Conservation (phyloP, 1,284 basidiomycete species). For the Phlebopus sp. region DNA sequence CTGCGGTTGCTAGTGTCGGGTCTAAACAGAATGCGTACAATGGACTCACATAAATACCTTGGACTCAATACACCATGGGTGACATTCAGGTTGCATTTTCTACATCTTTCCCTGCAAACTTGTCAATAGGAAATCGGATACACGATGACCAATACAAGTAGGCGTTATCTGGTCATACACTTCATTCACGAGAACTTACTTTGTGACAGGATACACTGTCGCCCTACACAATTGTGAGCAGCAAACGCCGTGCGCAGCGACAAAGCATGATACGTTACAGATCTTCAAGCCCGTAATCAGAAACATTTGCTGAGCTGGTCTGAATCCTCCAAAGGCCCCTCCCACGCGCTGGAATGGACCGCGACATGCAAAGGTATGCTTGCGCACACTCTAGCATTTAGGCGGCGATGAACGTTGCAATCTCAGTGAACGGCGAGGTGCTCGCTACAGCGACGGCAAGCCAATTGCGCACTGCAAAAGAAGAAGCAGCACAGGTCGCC, state of each 20-base stretch:
- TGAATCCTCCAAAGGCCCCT: constrained; percentile 39
- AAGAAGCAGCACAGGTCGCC: constrained; percentile 51
- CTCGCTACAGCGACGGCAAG: constrained; percentile 43
- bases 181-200: constrained; percentile 10
- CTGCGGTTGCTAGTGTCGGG: constrained; percentile 2
- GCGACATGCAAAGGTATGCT: constrained; percentile 52
- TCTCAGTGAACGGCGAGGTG: constrained; percentile 45
- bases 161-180: constrained; percentile 3
- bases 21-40: background rate
- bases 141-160: constrained; percentile 23
- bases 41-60: constrained; percentile 24
- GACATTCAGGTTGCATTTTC: background rate
- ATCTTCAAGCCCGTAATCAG: constrained; percentile 38
- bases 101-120: background rate
- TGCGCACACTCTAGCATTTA: background rate
- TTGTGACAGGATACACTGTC: constrained; percentile 39
- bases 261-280: constrained; percentile 26
- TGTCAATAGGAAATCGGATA: background rate
- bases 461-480: constrained; percentile 43
- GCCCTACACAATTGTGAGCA: constrained; percentile 51
- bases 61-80: background rate
- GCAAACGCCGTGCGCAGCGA: background rate
- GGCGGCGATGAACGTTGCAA: background rate
- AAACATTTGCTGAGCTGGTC: constrained; percentile 38
- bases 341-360: constrained; percentile 46